phyloP scores from a whole-genome alignment of 306 rosid species.

The Boehmeria nivea region DNA sequence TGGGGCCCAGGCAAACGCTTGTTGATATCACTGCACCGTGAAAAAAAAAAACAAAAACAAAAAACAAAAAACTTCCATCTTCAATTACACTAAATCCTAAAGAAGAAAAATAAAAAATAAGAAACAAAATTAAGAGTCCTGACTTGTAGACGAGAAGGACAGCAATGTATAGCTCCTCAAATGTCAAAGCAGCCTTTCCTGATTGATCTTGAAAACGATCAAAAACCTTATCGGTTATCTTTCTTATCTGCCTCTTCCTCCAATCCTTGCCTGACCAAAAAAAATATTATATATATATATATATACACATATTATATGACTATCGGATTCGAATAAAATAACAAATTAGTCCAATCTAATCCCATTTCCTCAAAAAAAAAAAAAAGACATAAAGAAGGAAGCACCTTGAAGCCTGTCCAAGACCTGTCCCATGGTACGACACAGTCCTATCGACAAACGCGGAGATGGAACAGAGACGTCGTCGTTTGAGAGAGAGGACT shows the following conservation, averaged over 20 bases:
- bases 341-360: background rate
- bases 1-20: slow-evolving; percentile 77
- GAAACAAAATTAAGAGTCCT: slow-evolving; percentile 18
- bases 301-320: too few species aligned
- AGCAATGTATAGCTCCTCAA: slow-evolving; percentile 79
- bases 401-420: slow-evolving; percentile 51
- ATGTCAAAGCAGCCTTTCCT: slow-evolving; percentile 33
- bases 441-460: too few species aligned
- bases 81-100: background rate
- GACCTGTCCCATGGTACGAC: slow-evolving; percentile 61
- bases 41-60: too few species aligned
- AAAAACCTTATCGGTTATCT: slow-evolving; percentile 56
- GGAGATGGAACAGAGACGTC: slow-evolving; percentile 5
- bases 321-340: slow-evolving; percentile 7
- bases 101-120: background rate
- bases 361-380: background rate
- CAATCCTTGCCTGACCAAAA: slow-evolving; percentile 56
- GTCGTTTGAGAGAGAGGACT: background rate
- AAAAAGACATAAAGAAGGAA: background rate
- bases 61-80: too few species aligned
- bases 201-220: slow-evolving; percentile 28
- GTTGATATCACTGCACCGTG: slow-evolving; percentile 64
- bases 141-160: slow-evolving; percentile 87
- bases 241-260: slow-evolving; percentile 51
- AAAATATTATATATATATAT: too few species aligned